A percentile compares a stretch with the other conserved stretches of the same genome.
phyloP scores from a whole-genome alignment of 1,139 yeast genomes.

The Hanseniaspora gamundiae region DNA sequence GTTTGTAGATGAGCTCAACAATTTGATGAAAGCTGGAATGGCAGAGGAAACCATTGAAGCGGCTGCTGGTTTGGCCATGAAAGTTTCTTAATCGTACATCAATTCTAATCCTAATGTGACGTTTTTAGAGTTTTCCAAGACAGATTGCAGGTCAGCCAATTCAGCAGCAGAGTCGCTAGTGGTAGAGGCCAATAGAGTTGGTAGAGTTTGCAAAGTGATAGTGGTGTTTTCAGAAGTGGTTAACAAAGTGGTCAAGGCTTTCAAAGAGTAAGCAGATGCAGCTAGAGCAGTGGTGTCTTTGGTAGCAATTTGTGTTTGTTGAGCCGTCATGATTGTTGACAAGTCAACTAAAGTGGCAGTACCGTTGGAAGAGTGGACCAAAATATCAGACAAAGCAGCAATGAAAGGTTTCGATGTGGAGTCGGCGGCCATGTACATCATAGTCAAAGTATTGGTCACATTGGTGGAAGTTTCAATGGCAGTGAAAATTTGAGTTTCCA shows the following conservation, averaged over 20 bases:
- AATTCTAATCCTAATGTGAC: slow-evolving; percentile 5
- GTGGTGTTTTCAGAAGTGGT: slow-evolving; percentile 16
- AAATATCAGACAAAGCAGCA: slow-evolving; percentile 18
- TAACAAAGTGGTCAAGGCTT: slow-evolving; percentile 16
- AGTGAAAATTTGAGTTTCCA: not conserved
- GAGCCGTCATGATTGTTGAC: slow-evolving; percentile 18
- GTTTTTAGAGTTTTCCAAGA: slow-evolving; percentile 8
- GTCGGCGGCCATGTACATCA: slow-evolving; percentile 7
- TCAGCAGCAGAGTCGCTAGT: slow-evolving; percentile 1
- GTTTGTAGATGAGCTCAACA: slow-evolving; percentile 18
- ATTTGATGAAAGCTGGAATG: slow-evolving; percentile 16
- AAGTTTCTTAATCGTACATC: slow-evolving; percentile 2
- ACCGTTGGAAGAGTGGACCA: slow-evolving; percentile 18
- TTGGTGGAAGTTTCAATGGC: slow-evolving; percentile 15
- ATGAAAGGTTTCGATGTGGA: slow-evolving; percentile 17
- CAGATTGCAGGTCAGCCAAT: slow-evolving; percentile 10
- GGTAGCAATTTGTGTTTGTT: slow-evolving; percentile 15
- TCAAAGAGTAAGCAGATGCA: slow-evolving; percentile 15
- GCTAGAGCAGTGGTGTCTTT: slow-evolving; percentile 12
- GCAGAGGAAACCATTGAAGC: slow-evolving; percentile 8
- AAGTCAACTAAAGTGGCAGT: slow-evolving; percentile 21
- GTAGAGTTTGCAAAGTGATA: slow-evolving; percentile 14
- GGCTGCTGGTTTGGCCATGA: slow-evolving; percentile 1
- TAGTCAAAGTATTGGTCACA: slow-evolving; percentile 17
- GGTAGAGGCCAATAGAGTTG: slow-evolving; percentile 4